Evolutionary conservation across 1,284 basidiomycete species (phyloP).

Genomic region (Cryptococcus sp.): DNA sequence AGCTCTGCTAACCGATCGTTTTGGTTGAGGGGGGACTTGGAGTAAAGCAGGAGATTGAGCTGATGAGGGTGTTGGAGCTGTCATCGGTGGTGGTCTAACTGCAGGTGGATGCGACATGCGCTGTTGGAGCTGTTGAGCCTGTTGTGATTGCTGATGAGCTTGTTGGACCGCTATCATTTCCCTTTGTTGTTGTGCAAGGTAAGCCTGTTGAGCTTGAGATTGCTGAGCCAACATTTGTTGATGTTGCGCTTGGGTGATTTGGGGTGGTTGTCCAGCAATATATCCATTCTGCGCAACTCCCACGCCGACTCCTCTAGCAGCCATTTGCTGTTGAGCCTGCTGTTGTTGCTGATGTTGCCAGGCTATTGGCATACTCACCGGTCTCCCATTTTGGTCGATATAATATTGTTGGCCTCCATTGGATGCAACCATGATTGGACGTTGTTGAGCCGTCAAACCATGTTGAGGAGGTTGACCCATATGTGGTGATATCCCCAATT

Average conservation of each 20-base stretch:
- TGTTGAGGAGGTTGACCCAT: neutral
- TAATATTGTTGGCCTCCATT: neutral
- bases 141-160: neutral
- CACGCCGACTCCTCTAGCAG: neutral
- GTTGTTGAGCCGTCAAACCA: neutral
- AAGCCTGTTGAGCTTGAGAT: neutral
- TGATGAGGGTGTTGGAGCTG: neutral
- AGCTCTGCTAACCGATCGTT: neutral
- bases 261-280: neutral
- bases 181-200: neutral
- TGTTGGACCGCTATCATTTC: neutral
- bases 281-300: neutral
- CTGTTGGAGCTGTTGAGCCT: neutral
- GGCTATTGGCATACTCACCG: neutral
- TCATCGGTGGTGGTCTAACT: neutral
- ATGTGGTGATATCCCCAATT: neutral
- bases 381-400: neutral
- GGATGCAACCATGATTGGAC: neutral
- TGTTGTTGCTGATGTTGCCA: neutral
- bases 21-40: constrained; percentile 2
- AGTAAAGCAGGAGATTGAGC: constrained; percentile 1
- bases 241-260: neutral
- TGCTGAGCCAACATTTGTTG: neutral
- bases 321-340: neutral
- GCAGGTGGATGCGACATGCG: constrained; percentile 5